A percentile compares a stretch with the other conserved stretches of the same genome.
Conservation (phyloP, 768 basidiomycete genomes). For the Russula foetens region DNA sequence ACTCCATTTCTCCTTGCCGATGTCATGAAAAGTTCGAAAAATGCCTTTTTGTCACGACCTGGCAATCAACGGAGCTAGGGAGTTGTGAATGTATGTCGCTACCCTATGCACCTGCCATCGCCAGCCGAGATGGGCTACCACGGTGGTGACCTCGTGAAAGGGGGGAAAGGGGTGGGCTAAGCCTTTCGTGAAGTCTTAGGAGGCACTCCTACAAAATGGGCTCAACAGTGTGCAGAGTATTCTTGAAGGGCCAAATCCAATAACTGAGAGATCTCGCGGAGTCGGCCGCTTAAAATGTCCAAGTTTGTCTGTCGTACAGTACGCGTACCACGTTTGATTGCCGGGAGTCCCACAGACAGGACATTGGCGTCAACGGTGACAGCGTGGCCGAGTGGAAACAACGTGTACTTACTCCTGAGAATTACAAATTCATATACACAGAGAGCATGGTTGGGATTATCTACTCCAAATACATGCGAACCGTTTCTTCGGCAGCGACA, state of each 20-base stretch:
- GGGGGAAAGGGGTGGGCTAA: slow-evolving; percentile 85
- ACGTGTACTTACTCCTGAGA: slow-evolving; percentile 11
- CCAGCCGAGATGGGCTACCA: slow-evolving; percentile 46
- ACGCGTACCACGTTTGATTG: slow-evolving; percentile 36
- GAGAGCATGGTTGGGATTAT: slow-evolving; percentile 2
- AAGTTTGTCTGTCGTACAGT: no score
- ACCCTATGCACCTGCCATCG: slow-evolving; percentile 64
- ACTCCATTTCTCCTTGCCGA: slow-evolving; percentile 39
- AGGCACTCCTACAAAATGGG: slow-evolving; percentile 42
- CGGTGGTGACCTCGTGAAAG: slow-evolving; percentile 55
- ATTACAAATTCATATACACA: slow-evolving; percentile 5
- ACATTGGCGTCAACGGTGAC: slow-evolving; percentile 50
- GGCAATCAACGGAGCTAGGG: slow-evolving; percentile 50
- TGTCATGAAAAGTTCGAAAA: slow-evolving; percentile 38
- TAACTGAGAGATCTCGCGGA: slow-evolving; percentile 33
- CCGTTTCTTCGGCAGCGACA: background rate
- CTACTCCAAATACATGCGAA: slow-evolving; percentile 10
- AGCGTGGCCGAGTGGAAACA: slow-evolving; percentile 22
- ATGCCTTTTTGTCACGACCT: slow-evolving; percentile 44
- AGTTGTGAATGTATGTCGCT: slow-evolving; percentile 65
- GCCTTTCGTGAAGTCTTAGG: slow-evolving; percentile 19
- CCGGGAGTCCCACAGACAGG: slow-evolving; percentile 40
- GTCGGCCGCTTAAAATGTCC: slow-evolving; percentile 24
- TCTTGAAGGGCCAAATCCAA: slow-evolving; percentile 59
- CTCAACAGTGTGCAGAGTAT: slow-evolving; percentile 45